phyloP scores from a whole-genome alignment of 129 eudicot genomes.

The Saussurea involucrata region DNA sequence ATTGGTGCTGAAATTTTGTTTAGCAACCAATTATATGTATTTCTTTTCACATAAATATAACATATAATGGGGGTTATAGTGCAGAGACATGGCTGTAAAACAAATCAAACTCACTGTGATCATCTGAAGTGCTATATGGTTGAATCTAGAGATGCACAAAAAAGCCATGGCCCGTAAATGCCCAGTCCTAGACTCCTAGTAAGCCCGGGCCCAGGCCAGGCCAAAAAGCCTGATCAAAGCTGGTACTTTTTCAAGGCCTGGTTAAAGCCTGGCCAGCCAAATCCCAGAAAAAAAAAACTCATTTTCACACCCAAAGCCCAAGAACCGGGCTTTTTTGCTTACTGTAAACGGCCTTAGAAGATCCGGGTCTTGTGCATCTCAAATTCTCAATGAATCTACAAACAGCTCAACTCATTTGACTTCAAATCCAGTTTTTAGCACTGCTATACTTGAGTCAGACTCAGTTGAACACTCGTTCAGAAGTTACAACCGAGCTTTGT shows the following conservation, averaged over 20 bases:
- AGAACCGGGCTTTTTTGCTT: not conserved
- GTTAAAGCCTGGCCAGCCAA: not conserved
- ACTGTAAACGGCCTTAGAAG: not conserved
- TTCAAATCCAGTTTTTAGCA: not conserved
- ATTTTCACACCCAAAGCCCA: not conserved
- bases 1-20: not conserved
- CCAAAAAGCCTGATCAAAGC: not conserved
- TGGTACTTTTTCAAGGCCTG: not conserved
- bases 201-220: not conserved
- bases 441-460: not conserved
- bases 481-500: not conserved
- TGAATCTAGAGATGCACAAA: not conserved
- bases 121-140: not conserved
- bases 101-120: too few relatives aligned
- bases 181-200: not conserved
- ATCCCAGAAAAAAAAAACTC: not conserved
- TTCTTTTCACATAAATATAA: not conserved
- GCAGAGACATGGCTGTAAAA: slow-evolving; percentile 1
- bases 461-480: not conserved
- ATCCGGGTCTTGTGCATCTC: not conserved
- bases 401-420: not conserved
- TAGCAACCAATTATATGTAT: not conserved
- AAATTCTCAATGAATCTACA: not conserved
- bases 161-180: not conserved
- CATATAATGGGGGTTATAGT: not conserved